Percentiles rank a stretch among this genome's conserved stretches.
Conservation (phyloP, 148 eudicot species). For the Rhododendron molle region DNA sequence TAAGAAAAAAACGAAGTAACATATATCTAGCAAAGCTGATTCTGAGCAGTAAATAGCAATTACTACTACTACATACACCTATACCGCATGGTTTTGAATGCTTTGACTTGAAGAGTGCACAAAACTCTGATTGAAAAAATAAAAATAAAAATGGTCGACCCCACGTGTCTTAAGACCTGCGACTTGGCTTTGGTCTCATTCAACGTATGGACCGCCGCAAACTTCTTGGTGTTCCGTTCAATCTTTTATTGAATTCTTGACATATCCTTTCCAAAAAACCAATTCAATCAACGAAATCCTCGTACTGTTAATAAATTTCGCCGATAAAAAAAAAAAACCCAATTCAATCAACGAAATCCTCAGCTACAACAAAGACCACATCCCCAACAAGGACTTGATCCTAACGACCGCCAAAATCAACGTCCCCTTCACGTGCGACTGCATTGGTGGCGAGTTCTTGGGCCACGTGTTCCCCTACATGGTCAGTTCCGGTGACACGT, state of each 20-base stretch:
- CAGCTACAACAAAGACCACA: constrained; percentile 32
- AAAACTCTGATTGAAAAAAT: no score
- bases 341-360: constrained; percentile 15
- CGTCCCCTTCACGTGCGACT: constrained; percentile 56
- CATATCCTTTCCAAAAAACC: no score
- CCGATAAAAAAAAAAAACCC: neutral
- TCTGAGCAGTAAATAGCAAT: neutral
- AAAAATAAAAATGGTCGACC: no score
- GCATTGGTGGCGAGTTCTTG: constrained; percentile 34
- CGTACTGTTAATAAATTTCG: no score
- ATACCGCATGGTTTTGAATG: no score
- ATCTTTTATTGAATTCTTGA: no score
- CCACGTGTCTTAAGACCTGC: constrained; percentile 47
- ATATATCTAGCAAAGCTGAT: no score
- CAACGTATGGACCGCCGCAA: constrained; percentile 20
- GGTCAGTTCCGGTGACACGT: constrained; percentile 35
- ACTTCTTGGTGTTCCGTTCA: constrained; percentile 5
- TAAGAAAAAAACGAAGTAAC: no score
- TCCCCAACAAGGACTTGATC: constrained; percentile 26
- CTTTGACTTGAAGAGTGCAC: neutral
- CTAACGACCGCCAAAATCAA: constrained; percentile 20
- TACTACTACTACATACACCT: no score
- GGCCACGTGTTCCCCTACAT: constrained; percentile 41
- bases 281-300: no score
- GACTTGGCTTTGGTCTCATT: constrained; percentile 58